Evolutionary conservation across 208 protist genomes (phyloP).

Genomic region (Trypanosoma melophagium): DNA sequence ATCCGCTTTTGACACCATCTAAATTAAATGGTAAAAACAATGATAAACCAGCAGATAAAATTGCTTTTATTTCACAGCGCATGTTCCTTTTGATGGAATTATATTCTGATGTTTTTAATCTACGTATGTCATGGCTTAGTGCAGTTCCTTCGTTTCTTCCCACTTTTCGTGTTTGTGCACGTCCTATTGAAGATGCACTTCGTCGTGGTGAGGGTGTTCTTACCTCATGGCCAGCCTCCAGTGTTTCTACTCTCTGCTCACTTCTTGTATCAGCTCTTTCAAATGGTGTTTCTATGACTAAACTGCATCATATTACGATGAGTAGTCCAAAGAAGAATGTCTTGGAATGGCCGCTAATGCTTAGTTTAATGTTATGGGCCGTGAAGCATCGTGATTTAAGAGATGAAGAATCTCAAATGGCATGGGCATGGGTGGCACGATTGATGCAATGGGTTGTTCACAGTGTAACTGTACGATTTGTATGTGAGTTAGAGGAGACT

Average conservation of each 20-base stretch:
- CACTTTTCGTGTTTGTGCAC: constrained; percentile 31
- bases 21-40: constrained; percentile 15
- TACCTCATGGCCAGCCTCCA: constrained; percentile 25
- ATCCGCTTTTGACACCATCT: constrained; percentile 41
- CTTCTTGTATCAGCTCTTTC: constrained; percentile 62
- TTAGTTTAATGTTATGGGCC: constrained; percentile 82
- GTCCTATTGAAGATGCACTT: constrained; percentile 51
- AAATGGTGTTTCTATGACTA: constrained; percentile 70
- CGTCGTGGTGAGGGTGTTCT: constrained; percentile 27
- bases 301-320: constrained; percentile 88
- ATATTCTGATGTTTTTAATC: constrained; percentile 77
- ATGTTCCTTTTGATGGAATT: constrained; percentile 77
- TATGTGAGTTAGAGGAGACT: constrained; percentile 70
- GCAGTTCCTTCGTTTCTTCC: constrained; percentile 67
- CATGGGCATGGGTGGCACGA: constrained; percentile 67
- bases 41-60: constrained; percentile 31
- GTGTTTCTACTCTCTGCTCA: constrained; percentile 68
- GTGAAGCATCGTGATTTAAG: constrained; percentile 32
- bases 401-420: constrained; percentile 36
- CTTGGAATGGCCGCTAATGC: constrained; percentile 82
- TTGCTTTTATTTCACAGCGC: constrained; percentile 69
- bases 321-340: constrained; percentile 47
- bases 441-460: constrained; percentile 86
- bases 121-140: constrained; percentile 78
- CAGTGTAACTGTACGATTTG: constrained; percentile 72